A percentile compares a stretch with the other conserved stretches of the same genome.
These are phyloP conservation scores for Hydrangea macrophylla DNA, from an alignment of 148 eudicot genomes.

Conservation along the genomic window DNA sequence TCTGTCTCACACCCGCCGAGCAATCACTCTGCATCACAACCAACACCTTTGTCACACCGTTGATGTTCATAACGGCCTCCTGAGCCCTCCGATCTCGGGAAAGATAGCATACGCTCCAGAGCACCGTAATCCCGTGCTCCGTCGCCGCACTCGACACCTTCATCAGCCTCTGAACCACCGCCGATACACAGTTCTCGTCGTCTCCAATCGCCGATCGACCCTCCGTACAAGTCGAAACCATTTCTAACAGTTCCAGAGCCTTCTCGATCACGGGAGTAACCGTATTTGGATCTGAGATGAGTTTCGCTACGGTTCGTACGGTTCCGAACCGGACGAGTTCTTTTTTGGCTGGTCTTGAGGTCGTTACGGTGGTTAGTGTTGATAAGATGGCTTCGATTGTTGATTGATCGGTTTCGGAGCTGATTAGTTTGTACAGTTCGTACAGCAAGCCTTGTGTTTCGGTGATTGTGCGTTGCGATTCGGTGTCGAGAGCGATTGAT, in stretches of 20 bases:
- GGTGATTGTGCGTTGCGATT: slow-evolving; percentile 33
- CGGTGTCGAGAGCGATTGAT: slow-evolving; percentile 28
- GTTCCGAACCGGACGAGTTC: slow-evolving; percentile 46
- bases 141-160: slow-evolving; percentile 56
- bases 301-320: slow-evolving; percentile 29
- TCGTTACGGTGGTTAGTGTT: slow-evolving; percentile 33
- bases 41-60: slow-evolving; percentile 64
- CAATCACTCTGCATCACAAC: slow-evolving; percentile 79
- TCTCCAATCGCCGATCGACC: slow-evolving; percentile 53
- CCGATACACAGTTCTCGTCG: slow-evolving; percentile 40
- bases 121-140: slow-evolving; percentile 64
- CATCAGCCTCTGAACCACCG: slow-evolving; percentile 48
- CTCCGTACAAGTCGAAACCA: slow-evolving; percentile 48
- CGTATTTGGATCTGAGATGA: slow-evolving; percentile 30
- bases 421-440: slow-evolving; percentile 31
- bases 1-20: slow-evolving; percentile 39
- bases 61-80: slow-evolving; percentile 33
- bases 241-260: slow-evolving; percentile 39
- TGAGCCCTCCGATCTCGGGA: slow-evolving; percentile 47
- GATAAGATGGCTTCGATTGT: slow-evolving; percentile 47
- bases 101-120: slow-evolving; percentile 68
- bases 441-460: slow-evolving; percentile 28
- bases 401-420: slow-evolving; percentile 19
- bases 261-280: slow-evolving; percentile 17
- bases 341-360: slow-evolving; percentile 34